Percentiles rank a stretch among this genome's conserved stretches.
Evolutionary conservation across 192 early-diverging fungal species (phyloP).

Genomic region (Linnemannia elongata): DNA sequence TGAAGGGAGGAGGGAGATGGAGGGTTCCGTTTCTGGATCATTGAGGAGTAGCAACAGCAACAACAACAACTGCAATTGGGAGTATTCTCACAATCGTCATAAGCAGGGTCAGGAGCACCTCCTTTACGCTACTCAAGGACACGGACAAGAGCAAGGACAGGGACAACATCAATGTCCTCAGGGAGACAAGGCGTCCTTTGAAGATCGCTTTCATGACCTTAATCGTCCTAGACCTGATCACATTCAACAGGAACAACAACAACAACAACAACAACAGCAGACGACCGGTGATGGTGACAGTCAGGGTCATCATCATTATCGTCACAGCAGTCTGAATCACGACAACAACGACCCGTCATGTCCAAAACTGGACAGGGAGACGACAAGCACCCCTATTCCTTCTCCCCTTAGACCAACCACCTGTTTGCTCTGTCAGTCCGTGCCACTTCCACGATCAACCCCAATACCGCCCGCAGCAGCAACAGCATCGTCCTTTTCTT

Average conservation of each 20-base stretch:
- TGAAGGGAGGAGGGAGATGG: background rate
- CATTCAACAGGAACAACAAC: background rate
- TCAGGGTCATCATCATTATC: background rate
- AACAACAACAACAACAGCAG: background rate
- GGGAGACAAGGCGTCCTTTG: background rate
- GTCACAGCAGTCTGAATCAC: background rate
- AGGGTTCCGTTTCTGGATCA: background rate
- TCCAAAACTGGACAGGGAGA: background rate
- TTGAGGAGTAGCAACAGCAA: background rate
- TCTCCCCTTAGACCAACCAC: background rate
- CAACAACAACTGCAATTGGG: background rate
- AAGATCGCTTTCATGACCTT: background rate
- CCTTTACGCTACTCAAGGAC: background rate
- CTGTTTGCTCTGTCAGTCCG: constrained; percentile 24
- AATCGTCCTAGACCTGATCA: background rate
- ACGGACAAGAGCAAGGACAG: background rate
- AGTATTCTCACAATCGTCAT: background rate
- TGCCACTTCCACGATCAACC: constrained; percentile 1
- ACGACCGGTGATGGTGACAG: background rate
- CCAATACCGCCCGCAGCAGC: background rate
- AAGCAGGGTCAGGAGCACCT: background rate
- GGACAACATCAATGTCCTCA: background rate
- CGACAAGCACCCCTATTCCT: constrained; percentile 10
- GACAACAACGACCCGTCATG: background rate
- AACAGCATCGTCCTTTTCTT: background rate